Conservation (phyloP, 164 flowering plant genomes). For the Kingdonia uniflora region DNA sequence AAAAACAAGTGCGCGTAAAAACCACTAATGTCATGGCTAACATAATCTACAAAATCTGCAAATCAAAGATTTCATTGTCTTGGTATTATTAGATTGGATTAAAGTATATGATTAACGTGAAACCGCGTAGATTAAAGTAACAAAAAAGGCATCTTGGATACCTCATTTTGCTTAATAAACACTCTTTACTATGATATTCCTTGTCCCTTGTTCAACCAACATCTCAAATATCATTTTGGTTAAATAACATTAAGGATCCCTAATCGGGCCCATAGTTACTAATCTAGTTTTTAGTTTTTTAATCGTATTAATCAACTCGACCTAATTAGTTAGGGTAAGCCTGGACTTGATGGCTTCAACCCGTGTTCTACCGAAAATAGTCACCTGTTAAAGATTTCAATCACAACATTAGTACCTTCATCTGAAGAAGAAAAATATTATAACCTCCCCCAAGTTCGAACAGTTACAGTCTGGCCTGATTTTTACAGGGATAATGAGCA, state of each 20-base stretch:
- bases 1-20: no score
- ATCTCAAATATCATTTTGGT: conserved; percentile 5
- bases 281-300: no score
- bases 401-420: no score
- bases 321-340: no score
- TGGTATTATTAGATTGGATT: background rate
- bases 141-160: background rate
- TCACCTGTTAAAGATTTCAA: no score
- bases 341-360: no score
- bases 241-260: conserved; percentile 1
- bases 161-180: conserved; percentile 3
- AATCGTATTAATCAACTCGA: no score
- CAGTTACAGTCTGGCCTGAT: no score
- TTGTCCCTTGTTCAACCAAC: conserved; percentile 15
- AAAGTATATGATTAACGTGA: background rate
- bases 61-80: background rate
- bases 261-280: conserved; percentile 12
- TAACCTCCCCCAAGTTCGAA: no score
- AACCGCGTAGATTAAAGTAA: conserved; percentile 1
- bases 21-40: background rate
- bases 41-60: background rate
- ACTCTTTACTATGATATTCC: conserved; percentile 4
- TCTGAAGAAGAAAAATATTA: no score
- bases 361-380: no score
- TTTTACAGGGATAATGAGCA: no score